Evolutionary conservation across 257 asterid species (phyloP), one percentile per base, ranked within the genome.

Genomic region (Apocynum venetum): DNA sequence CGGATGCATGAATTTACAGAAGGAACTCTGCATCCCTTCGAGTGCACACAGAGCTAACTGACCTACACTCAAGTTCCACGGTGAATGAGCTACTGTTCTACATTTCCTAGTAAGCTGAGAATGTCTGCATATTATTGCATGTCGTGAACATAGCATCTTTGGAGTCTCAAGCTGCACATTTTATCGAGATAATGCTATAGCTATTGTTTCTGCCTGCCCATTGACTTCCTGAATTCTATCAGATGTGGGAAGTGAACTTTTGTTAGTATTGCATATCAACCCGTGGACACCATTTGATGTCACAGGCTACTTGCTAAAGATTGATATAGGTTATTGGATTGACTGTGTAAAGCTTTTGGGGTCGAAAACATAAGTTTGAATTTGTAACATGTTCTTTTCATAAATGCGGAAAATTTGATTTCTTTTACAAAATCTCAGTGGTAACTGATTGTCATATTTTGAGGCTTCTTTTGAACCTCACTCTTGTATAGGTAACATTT

Each of bases 11-110:
- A 92, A 84, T 89, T 90, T 80, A 88, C 97, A 41, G 98, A 96
- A 82, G 98, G 98, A 46, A 87, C 90, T 73, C 80, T 91, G 75
- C 98, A 93, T 84, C 98, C 97, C 69, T 91, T 96, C 69, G 99
- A 96, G 89, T 96, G 99, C 89, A 88, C 97, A 8, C 99, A 96
- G 82, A 93, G 93, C 90, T 95, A 82, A 87, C 15, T 14, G 52
- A 74, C 61, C 49, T 74, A 17, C 40, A 47, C 8, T 31, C 8
- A 14, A 46, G 74, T 2, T 41, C 72, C 82, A 80, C 17, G 8
- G 48, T 71, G 75, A 63, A 72, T 11, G 31, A 52, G 49, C 65
- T 17, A 35, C 35, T 19, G 1, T 13, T 15, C 0, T 51, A 41
- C 44, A 6, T 25, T 10, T 55, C 53, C 20, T 3, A 41, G 74